These are phyloP conservation scores for Blastobotrys malaysiensis DNA, from an alignment of 1,139 yeast genomes.

Conservation along the genomic window DNA sequence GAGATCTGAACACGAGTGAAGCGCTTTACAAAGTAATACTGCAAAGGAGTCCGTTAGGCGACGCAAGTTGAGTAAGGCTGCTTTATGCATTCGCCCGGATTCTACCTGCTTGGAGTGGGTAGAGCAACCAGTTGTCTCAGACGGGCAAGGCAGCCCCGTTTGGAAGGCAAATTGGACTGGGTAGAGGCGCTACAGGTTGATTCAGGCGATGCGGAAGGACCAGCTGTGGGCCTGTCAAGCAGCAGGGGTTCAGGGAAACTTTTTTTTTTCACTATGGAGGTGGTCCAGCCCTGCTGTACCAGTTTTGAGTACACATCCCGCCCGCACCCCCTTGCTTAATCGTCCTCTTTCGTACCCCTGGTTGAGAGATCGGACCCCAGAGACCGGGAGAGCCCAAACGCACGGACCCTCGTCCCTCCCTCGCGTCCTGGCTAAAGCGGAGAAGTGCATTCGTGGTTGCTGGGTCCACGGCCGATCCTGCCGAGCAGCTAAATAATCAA, in stretches of 20 bases:
- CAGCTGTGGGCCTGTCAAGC: neutral
- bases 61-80: neutral
- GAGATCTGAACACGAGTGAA: neutral
- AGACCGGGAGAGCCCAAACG: neutral
- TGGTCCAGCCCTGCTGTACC: neutral
- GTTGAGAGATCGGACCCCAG: no score
- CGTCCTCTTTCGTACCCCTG: neutral
- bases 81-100: neutral
- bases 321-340: no score
- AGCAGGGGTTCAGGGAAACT: neutral
- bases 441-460: neutral
- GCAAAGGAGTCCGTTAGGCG: neutral
- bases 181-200: no score
- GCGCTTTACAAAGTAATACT: neutral
- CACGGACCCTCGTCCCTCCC: neutral
- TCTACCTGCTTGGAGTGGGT: neutral
- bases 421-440: no score
- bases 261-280: neutral
- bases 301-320: neutral
- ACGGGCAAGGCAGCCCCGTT: neutral
- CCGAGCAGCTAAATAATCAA: neutral
- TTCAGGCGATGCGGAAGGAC: neutral
- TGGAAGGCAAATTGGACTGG: neutral
- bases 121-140: neutral
- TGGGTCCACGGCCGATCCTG: neutral